phyloP scores from a whole-genome alignment of 1,284 basidiomycete genomes.

The Volvariella volvacea region DNA sequence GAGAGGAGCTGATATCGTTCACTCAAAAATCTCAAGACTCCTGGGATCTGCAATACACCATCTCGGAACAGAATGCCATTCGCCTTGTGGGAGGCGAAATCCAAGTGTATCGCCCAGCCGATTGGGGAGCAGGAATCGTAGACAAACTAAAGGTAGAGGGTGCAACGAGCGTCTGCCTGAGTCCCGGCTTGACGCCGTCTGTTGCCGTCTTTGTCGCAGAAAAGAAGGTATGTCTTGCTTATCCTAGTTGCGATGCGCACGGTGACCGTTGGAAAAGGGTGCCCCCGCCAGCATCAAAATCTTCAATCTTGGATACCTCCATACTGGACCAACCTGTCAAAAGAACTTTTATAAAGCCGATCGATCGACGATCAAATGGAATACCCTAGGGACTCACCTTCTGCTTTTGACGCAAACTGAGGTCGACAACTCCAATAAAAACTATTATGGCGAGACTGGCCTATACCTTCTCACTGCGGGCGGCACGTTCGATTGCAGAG shows the following conservation, averaged over 20 bases:
- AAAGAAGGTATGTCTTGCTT: slow-evolving; percentile 63
- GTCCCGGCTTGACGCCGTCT: slow-evolving; percentile 78
- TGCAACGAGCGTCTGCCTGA: slow-evolving; percentile 68
- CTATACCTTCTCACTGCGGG: slow-evolving; percentile 91
- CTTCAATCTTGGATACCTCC: slow-evolving; percentile 68
- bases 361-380: slow-evolving; percentile 94
- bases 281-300: slow-evolving; percentile 89
- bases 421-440: slow-evolving; percentile 95
- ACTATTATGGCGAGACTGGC: slow-evolving; percentile 97
- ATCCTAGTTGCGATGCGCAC: slow-evolving; percentile 2
- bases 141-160: slow-evolving; percentile 83
- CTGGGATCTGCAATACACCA: slow-evolving; percentile 90
- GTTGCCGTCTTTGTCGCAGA: slow-evolving; percentile 90
- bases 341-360: slow-evolving; percentile 98
- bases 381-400: slow-evolving; percentile 82
- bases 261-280: slow-evolving; percentile 41
- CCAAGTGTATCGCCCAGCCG: slow-evolving; percentile 79
- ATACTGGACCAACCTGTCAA: slow-evolving; percentile 56
- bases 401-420: slow-evolving; percentile 92
- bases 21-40: slow-evolving; percentile 79
- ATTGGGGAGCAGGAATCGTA: slow-evolving; percentile 73
- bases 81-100: slow-evolving; percentile 82
- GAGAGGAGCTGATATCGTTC: slow-evolving; percentile 76
- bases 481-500: slow-evolving; percentile 93
- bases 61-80: slow-evolving; percentile 85